Base-by-base conservation (phyloP, 257 asterid genomes). In the Striga asiatica region DNA sequence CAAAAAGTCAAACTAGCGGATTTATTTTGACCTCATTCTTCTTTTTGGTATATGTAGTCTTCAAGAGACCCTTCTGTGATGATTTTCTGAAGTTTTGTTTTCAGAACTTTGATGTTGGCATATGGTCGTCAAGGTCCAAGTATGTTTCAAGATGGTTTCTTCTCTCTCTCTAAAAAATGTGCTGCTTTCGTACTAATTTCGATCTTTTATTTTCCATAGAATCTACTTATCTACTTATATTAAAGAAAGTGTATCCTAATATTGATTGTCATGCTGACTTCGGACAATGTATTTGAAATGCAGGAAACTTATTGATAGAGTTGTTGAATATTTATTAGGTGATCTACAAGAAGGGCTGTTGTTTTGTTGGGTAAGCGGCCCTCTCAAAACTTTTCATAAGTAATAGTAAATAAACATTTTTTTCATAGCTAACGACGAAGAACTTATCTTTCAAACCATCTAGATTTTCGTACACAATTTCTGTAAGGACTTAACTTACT, bases 111-210 rank as follows among this genome's bases (percentile, higher is more conserved):
- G 78, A 87, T 56, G 95, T 91, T 56, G 97, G 83, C 69, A 74
- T 91, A 62, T 91, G 98, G 98, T 82, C 98, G 56, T 91, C 98
- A 50, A 78, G 95, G 77, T 52, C 88, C 58, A 81, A 80, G 98
- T 89, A 78, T 43, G 18, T 12, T 38, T 51, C n/a, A n/a, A n/a
- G n/a, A n/a, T n/a, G n/a, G n/a, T n/a, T n/a, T n/a, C n/a, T n/a
- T n/a, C n/a, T n/a, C n/a, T n/a, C n/a, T n/a, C n/a, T n/a, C n/a
- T n/a, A n/a, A n/a, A n/a, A n/a, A n/a, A n/a, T n/a, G n/a, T n/a
- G n/a, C n/a, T n/a, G n/a, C n/a, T n/a, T n/a, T n/a, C n/a, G n/a
- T n/a, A n/a, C n/a, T n/a, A n/a, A n/a, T n/a, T n/a, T n/a, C n/a
- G n/a, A n/a, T n/a, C n/a, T n/a, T n/a, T n/a, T n/a, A n/a, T n/a